Evolutionary conservation across 192 early-diverging fungal genomes (phyloP), one percentile per base, ranked within the genome.

Genomic region (Lunasporangiospora selenospora): DNA sequence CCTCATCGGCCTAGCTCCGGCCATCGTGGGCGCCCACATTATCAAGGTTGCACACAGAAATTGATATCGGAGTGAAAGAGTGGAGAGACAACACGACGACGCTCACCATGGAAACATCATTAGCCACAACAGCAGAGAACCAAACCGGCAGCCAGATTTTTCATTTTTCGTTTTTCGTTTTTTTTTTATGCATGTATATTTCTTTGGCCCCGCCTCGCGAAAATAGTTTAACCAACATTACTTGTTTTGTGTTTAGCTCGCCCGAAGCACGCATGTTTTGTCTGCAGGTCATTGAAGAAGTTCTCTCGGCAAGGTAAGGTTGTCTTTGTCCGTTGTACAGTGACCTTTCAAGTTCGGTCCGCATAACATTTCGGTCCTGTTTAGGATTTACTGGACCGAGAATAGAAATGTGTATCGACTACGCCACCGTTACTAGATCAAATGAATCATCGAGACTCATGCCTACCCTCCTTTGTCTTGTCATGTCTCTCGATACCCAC

Each of bases 211-310:
- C n/a, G n/a, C n/a, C n/a, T n/a, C n/a, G n/a, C n/a, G n/a, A n/a
- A 21, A 19, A 33, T 12, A 15, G 27, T 36, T 43, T 53, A 43
- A 36, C 39, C 31, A 38, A 26, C 38, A 38, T 42, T 8, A 0
- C 21, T 27, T 23, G 15, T 37, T 62, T 15, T 55, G 23, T 32
- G 16, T 53, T 56, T 62, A 92, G 92, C 40, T 63, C 83, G 9
- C 82, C 91, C n/a, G 84, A 91, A 59, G 85, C 88, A n/a, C 88
- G 94, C 4, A 82, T 94, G 59, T 93, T 93, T 80, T 87, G 88
- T 46, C 81, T 96, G 21, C 92, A 96, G 67, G 85, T 90, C 2
- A 52, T 98, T 21, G 94, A 96, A 62, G 85, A 88, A 24, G 78
- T 84, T 15, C 60, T 93, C 10, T 59, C 78, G 67, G 80, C 78